Evolutionary conservation across 164 flowering plant species (phyloP).

Genomic region (Nymphaea thermarum): DNA sequence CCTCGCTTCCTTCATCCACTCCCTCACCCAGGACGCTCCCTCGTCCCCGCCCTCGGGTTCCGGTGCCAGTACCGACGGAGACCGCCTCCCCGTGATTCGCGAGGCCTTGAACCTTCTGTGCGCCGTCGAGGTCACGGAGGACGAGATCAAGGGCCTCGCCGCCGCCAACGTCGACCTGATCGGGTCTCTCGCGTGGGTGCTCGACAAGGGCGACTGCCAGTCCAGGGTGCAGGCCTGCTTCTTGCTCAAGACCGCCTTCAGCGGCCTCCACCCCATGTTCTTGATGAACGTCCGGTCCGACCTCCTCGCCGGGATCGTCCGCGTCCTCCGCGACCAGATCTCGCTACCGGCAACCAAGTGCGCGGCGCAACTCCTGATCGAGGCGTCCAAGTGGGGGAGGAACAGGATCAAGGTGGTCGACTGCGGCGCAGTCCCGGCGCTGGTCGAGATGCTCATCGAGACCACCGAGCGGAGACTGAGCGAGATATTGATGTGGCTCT

Average conservation of each 20-base stretch:
- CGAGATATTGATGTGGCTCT: conserved; percentile 32
- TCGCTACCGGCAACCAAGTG: conserved; percentile 43
- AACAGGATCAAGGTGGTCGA: conserved; percentile 61
- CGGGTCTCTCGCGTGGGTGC: conserved; percentile 20
- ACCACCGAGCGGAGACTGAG: conserved; percentile 22
- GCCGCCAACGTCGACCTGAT: conserved; percentile 20
- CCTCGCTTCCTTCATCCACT: conserved; percentile 29
- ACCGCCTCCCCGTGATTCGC: conserved; percentile 13
- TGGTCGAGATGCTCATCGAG: conserved; percentile 49
- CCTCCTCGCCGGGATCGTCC: conserved; percentile 23
- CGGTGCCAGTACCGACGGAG: conserved; percentile 8
- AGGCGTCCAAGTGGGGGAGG: conserved; percentile 60
- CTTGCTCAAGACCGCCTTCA: conserved; percentile 31
- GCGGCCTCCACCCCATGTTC: conserved; percentile 38
- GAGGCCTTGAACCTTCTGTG: conserved; percentile 42
- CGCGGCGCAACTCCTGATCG: conserved; percentile 46
- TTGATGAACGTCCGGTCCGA: conserved; percentile 21
- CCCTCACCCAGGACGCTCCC: not conserved
- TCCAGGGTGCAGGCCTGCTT: conserved; percentile 33
- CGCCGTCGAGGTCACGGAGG: conserved; percentile 28
- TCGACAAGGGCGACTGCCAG: conserved; percentile 28
- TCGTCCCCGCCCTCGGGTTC: not conserved
- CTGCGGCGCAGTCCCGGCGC: conserved; percentile 36
- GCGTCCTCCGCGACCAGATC: conserved; percentile 30
- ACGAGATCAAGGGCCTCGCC: conserved; percentile 18